Conservation (phyloP, 148 eudicot species). For the Nyssa sinensis region DNA sequence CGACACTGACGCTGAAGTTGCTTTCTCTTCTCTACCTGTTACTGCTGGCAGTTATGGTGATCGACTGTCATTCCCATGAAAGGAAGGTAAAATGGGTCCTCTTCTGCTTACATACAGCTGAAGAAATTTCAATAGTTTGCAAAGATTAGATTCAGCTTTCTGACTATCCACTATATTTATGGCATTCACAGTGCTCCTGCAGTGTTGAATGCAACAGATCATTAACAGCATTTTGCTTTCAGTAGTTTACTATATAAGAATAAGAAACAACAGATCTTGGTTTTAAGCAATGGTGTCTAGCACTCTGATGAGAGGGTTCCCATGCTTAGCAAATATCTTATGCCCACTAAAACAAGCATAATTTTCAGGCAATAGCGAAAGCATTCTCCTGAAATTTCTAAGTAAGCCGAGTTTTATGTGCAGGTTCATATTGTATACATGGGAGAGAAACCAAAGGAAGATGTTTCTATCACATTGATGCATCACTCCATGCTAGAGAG, state of each 20-base stretch:
- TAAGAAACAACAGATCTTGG: too few relatives aligned
- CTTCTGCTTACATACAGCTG: neutral
- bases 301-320: too few relatives aligned
- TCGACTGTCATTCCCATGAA: neutral
- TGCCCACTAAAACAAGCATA: too few relatives aligned
- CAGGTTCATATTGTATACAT: neutral
- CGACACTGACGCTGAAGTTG: neutral
- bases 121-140: neutral
- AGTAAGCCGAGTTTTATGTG: neutral
- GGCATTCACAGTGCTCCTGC: neutral
- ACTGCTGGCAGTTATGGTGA: neutral
- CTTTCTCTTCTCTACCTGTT: neutral
- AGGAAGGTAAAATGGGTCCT: neutral
- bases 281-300: too few relatives aligned
- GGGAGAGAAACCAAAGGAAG: neutral
- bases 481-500: constrained; percentile 3
- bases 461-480: neutral
- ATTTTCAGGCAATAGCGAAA: too few relatives aligned
- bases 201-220: too few relatives aligned
- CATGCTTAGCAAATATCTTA: too few relatives aligned
- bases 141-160: neutral
- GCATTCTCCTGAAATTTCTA: too few relatives aligned
- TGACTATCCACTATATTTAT: neutral
- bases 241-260: too few relatives aligned
- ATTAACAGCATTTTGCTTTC: too few relatives aligned